Conservation (phyloP, 495 filamentous ascomycete genomes). For the Pyrenula massariospora region DNA sequence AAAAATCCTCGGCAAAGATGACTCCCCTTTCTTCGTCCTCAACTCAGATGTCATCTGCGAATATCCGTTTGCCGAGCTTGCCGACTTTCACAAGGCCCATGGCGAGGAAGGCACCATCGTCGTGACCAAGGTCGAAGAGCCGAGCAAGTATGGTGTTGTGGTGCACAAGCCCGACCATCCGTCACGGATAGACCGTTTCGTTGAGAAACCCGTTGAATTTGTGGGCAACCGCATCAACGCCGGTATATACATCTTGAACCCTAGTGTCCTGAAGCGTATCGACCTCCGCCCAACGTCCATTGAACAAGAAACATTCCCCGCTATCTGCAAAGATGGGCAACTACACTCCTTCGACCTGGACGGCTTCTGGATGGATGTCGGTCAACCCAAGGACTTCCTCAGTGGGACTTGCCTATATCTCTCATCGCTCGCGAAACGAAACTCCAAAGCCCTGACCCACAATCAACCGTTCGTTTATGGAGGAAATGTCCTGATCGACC, state of each 20-base stretch:
- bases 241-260: slow-evolving; percentile 97
- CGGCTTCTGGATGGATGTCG: slow-evolving; percentile 99
- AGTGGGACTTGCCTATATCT: slow-evolving; percentile 95
- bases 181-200: slow-evolving; percentile 93
- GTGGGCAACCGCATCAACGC: slow-evolving; percentile 99
- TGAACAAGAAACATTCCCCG: slow-evolving; percentile 98
- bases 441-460: slow-evolving; percentile 69
- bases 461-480: slow-evolving; percentile 78
- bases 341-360: slow-evolving; percentile 97
- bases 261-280: slow-evolving; percentile 78
- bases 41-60: slow-evolving; percentile 99
- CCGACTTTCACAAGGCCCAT: slow-evolving; percentile 77
- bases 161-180: slow-evolving; percentile 93
- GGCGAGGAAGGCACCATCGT: slow-evolving; percentile 97
- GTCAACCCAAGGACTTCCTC: slow-evolving; percentile 98
- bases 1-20: slow-evolving; percentile 83
- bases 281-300: slow-evolving; percentile 98
- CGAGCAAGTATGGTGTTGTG: slow-evolving; percentile 96
- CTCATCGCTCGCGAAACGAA: slow-evolving; percentile 83
- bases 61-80: slow-evolving; percentile 85
- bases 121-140: slow-evolving; percentile 98
- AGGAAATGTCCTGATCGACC: slow-evolving; percentile 94
- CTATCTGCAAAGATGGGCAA: slow-evolving; percentile 81
- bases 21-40: slow-evolving; percentile 94
- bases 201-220: slow-evolving; percentile 99